Base-by-base conservation (phyloP, 129 eudicot genomes). In the Oenanthe sinensis region DNA sequence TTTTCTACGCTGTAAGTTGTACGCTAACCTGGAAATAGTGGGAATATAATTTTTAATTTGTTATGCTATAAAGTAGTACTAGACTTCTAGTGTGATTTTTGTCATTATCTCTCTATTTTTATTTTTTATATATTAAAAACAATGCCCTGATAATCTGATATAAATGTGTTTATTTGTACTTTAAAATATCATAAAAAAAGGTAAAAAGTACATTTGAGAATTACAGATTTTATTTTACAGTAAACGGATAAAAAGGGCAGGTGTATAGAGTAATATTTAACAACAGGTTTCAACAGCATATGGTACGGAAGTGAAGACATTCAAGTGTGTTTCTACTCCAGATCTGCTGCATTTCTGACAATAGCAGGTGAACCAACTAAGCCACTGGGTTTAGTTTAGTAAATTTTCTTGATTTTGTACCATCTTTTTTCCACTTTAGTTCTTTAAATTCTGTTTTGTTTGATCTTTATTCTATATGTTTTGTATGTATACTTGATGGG, bases 241-340 rank as follows among this genome's bases (percentile, higher is more conserved):
- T 17, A 50, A 4, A 17, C 49, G n/a, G 58, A 33, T 33, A 33
- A 33, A 33, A 49, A 49, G 55, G 20, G 19, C 15, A 46, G 54
- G 19, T 48, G n/a, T n/a, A n/a, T n/a, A n/a, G n/a, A n/a, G n/a
- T n/a, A 9, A 11, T 47, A 49, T 0, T 16, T 15, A 52, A 16
- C 7, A 16, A 17, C 2, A 52, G 19, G 3, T 55, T 55, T n/a
- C 33, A 22, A 58, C 30, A 11, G 15, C 68, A 8, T 8, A n/a
- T n/a, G 68, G 68, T 24, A 60, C 68, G 68, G 68, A 24, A 60
- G 33, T 60, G 16, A 60, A 60, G 68, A 60, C 68, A 60, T 60
- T 24, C 68, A 60, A 24, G 15, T 24, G 39, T 67, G 19, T 67
- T 67, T 67, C 72, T 30, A 30, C 72, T 67, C 40, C 39, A 67